phyloP scores from a whole-genome alignment of 2,329 filamentous ascomycete genomes.

The Lachnellula suecica region DNA sequence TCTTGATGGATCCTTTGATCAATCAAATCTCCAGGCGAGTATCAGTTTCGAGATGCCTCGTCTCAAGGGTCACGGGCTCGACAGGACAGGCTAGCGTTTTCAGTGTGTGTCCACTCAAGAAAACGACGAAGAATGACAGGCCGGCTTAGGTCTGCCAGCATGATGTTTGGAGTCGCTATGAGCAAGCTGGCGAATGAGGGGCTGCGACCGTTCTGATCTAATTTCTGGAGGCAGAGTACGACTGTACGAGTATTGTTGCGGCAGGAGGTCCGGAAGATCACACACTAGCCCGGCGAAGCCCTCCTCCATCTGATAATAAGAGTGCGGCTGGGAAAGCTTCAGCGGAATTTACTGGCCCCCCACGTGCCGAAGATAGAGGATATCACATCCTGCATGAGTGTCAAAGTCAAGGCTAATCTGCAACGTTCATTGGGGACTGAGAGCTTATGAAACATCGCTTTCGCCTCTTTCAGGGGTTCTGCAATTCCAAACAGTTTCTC shows the following conservation, averaged over 20 bases:
- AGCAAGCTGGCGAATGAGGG: conserved; percentile 10
- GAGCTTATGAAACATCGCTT: conserved; percentile 26
- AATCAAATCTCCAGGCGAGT: conserved; percentile 27
- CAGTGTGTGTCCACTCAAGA: conserved; percentile 8
- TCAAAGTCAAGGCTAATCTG: conserved; percentile 13
- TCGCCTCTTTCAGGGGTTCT: conserved; percentile 17
- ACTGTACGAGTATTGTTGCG: too few relatives aligned
- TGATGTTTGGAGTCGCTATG: conserved; percentile 22
- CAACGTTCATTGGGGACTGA: conserved; percentile 24
- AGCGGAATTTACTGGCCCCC: conserved; percentile 2
- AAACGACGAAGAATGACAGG: neutral
- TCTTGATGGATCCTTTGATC: conserved; percentile 14
- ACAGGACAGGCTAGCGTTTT: conserved; percentile 31
- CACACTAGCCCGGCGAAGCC: conserved; percentile 12
- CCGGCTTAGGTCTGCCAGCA: conserved; percentile 9
- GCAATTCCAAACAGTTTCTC: conserved; percentile 18
- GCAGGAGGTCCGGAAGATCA: conserved; percentile 21
- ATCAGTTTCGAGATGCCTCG: conserved; percentile 27
- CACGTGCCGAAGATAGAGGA: conserved; percentile 9
- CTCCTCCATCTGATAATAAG: conserved; percentile 20
- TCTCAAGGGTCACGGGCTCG: conserved; percentile 28
- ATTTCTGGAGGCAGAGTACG: too few relatives aligned
- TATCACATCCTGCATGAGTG: conserved; percentile 18
- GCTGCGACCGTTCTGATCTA: neutral
- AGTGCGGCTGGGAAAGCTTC: conserved; percentile 12